Percentiles rank a stretch among this genome's conserved stretches.
Evolutionary conservation across 225 moss, liverwort and hornwort species (phyloP).

Genomic region (Pleurozium schreberi): DNA sequence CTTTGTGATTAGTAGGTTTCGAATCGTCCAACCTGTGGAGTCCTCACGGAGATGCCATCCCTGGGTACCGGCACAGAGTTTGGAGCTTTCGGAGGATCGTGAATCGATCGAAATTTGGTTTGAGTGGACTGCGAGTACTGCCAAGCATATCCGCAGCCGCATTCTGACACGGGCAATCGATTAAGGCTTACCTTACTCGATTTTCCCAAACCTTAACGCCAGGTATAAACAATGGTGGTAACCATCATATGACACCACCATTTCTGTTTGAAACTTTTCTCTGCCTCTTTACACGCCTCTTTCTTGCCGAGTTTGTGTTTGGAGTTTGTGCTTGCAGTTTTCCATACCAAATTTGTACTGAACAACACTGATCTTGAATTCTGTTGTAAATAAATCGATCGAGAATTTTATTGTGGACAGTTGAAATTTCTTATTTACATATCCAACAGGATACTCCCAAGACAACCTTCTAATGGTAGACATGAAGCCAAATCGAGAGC

Average conservation of each 20-base stretch:
- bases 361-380: neutral
- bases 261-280: neutral
- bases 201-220: neutral
- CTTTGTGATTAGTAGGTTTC: too few relatives aligned
- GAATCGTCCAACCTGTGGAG: neutral
- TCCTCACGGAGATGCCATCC: neutral
- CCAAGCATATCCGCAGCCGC: neutral
- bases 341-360: neutral
- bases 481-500: neutral
- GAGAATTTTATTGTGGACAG: neutral
- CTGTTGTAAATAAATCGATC: neutral
- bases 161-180: neutral
- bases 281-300: neutral
- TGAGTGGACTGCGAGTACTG: neutral
- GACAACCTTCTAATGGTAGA: neutral
- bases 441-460: neutral
- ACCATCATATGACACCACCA: neutral
- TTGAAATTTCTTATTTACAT: neutral
- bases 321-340: neutral
- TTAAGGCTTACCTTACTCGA: neutral
- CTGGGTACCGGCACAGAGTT: neutral
- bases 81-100: neutral
- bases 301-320: neutral
- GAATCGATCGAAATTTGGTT: neutral
- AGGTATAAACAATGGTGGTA: neutral